A percentile compares a stretch with the other conserved stretches of the same genome.
phyloP scores from a whole-genome alignment of 495 filamentous ascomycete species.

The Cercophora scortea region DNA sequence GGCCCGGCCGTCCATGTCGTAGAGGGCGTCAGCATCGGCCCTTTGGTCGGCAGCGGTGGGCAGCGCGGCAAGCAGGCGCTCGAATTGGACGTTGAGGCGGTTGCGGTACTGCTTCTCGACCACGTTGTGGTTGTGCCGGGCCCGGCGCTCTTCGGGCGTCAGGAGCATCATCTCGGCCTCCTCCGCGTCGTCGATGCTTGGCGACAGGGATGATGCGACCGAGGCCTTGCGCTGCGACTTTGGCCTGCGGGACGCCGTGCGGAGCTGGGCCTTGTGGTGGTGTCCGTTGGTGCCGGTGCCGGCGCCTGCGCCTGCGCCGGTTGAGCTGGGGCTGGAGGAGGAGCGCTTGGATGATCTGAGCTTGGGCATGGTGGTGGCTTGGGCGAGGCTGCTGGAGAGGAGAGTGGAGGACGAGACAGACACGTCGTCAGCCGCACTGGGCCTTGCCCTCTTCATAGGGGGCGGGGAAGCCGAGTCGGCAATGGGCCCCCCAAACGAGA shows the following conservation, averaged over 20 bases:
- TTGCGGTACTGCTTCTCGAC: constrained; percentile 26
- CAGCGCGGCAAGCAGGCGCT: constrained; percentile 17
- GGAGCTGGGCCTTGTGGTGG: constrained; percentile 10
- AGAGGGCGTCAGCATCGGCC: not conserved
- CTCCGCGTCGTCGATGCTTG: not conserved
- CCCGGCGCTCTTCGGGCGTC: constrained; percentile 16
- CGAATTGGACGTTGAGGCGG: constrained; percentile 21
- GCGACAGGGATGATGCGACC: not conserved
- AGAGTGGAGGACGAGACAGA: too few relatives aligned
- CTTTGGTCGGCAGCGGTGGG: constrained; percentile 3
- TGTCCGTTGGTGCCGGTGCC: not conserved
- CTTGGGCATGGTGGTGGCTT: not conserved
- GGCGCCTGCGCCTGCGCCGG: not conserved
- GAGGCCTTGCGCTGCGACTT: constrained; percentile 3
- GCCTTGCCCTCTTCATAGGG: too few relatives aligned
- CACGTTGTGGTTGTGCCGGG: constrained; percentile 20
- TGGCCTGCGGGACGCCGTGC: constrained; percentile 15
- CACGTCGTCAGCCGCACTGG: too few relatives aligned
- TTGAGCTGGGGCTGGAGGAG: not conserved
- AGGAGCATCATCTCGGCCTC: constrained; percentile 5
- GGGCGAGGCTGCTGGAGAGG: too few relatives aligned
- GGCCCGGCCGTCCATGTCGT: not conserved
- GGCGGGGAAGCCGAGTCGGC: too few relatives aligned
- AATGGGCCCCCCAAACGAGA: too few relatives aligned
- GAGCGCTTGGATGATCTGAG: not conserved